These are phyloP conservation scores for Scedosporium minutisporum DNA, from an alignment of 2,329 filamentous ascomycete species.

Conservation along the genomic window DNA sequence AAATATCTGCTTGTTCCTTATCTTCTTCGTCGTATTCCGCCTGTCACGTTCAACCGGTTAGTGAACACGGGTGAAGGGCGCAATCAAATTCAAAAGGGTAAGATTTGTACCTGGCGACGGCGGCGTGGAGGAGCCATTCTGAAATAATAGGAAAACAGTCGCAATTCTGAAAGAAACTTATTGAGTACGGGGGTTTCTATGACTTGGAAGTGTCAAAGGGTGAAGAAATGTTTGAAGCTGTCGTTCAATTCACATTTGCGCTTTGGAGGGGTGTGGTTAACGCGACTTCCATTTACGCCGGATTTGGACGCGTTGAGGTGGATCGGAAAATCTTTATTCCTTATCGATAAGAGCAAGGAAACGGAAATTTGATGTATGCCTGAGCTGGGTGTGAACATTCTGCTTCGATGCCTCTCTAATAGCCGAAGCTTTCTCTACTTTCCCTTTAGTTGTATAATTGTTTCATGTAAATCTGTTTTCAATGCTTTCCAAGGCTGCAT, in stretches of 20 bases:
- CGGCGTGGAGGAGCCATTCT: not conserved
- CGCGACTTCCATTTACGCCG: not conserved
- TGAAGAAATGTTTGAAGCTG: not conserved
- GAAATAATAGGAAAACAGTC: too few relatives aligned
- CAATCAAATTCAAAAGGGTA: not conserved
- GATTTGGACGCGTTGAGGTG: not conserved
- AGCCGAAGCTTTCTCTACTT: constrained; percentile 5
- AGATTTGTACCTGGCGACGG: not conserved
- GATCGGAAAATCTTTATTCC: constrained; percentile 3
- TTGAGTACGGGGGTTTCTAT: too few relatives aligned
- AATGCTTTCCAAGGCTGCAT: constrained; percentile 26
- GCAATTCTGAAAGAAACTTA: too few relatives aligned
- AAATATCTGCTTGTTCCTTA: not conserved
- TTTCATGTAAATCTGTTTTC: constrained; percentile 8
- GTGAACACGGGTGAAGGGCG: not conserved
- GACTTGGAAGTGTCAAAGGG: not conserved
- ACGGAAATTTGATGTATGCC: constrained; percentile 15
- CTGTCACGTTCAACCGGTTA: not conserved
- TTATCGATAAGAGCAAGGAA: constrained; percentile 15
- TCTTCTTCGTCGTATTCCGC: not conserved
- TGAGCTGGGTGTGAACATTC: not conserved
- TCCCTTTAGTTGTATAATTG: constrained; percentile 7
- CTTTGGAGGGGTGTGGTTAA: not conserved
- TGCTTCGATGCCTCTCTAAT: not conserved
- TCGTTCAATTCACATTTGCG: not conserved